A percentile compares a stretch with the other conserved stretches of the same genome.
These are phyloP conservation scores for Malus hybrid DNA, from an alignment of 331 rosid genomes.

Conservation along the genomic window DNA sequence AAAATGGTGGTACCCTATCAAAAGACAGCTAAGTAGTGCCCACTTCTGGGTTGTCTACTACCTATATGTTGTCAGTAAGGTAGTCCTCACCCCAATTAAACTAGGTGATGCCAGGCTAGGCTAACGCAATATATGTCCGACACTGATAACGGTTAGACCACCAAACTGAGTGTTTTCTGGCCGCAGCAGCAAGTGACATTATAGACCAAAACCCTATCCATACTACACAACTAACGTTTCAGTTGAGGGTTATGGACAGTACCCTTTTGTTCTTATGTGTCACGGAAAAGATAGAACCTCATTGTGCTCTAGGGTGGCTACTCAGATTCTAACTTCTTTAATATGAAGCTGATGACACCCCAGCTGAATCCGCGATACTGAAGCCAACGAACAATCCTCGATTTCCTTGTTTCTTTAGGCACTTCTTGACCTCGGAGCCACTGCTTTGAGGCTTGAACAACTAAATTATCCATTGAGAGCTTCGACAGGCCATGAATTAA, in stretches of 20 bases:
- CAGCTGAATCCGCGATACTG: too few relatives aligned
- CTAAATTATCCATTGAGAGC: conserved; percentile 57
- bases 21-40: conserved; percentile 8
- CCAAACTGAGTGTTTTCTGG: conserved; percentile 10
- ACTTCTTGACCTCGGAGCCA: conserved; percentile 59
- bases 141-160: conserved; percentile 2
- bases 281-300: conserved; percentile 7
- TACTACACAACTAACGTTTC: conserved; percentile 3
- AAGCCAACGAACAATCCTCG: conserved; percentile 10
- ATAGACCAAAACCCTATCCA: conserved; percentile 26
- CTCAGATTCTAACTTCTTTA: conserved; percentile 52
- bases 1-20: conserved; percentile 15
- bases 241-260: conserved; percentile 24
- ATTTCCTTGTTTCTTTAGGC: conserved; percentile 62
- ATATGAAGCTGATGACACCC: conserved; percentile 40
- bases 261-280: conserved; percentile 23
- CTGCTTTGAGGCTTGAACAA: conserved; percentile 72
- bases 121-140: neutral
- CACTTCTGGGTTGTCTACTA: conserved; percentile 3
- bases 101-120: conserved; percentile 4
- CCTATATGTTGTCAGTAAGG: conserved; percentile 7
- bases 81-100: conserved; percentile 9
- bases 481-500: conserved; percentile 54
- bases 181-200: conserved; percentile 24
- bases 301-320: conserved; percentile 32